Evolutionary conservation across 2,329 filamentous ascomycete species (phyloP), one percentile per base, ranked within the genome.

Genomic region (Stemphylium lycopersici): DNA sequence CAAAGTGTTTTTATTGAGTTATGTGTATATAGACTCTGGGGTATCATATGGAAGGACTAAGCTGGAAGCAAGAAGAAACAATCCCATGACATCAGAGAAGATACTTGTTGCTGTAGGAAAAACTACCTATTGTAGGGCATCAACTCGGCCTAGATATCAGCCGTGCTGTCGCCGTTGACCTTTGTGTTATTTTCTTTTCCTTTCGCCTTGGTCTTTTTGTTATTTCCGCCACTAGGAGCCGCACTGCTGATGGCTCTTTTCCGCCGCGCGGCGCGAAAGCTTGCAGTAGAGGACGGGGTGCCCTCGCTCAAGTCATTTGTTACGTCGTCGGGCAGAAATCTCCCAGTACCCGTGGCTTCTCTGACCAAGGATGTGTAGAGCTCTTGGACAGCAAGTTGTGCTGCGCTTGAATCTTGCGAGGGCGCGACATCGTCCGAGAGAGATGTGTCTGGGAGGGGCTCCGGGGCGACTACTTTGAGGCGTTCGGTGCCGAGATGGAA

Each of bases 401-500:
- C 58, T 11, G 71, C 66, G 41, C 69, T 73, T 22, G 55, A 53
- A 39, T 71, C 69, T 33, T 67, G 66, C 6, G 55, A 58, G 8
- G 52, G 46, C 6, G 48, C 56, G 36, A 59, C 66, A 10, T 63
- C 61, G 10, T 69, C 67, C 6, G 67, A 62, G 20, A 66, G 54
- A 1, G 70, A 70, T 0, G 56, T 59, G 12, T 71, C 67, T 10
- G 54, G 55, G 10, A 65, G 58, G 5, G 62, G 62, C 33, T 70
- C 64, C 6, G 70, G 65, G 42, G 74, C 52, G 59, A 59, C 38
- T 56, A 77, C 51, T 61, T 80, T 80, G 6, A 80, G 59, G 32
- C 73, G 76, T 12, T 78, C 50, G 34, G 65, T 64, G 60, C 73
- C 44, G 6, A 81, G 61, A 15, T 72, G 70, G 62, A 81, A 79